Conservation (phyloP, 1,284 basidiomycete genomes). For the Pseudozyma pruni region DNA sequence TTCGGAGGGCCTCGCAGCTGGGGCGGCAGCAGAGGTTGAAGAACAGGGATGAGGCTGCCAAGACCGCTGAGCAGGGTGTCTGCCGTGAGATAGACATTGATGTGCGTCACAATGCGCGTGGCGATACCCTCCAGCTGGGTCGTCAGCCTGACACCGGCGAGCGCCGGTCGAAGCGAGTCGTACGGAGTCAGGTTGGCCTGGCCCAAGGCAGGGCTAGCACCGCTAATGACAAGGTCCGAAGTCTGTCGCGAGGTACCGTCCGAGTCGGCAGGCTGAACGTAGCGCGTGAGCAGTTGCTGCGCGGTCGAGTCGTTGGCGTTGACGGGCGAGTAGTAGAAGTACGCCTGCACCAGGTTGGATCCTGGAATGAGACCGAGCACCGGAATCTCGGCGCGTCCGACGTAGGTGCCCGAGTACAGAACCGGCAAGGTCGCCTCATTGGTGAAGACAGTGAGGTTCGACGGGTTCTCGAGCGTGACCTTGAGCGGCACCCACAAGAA, state of each 20-base stretch:
- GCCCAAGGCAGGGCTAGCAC: constrained; percentile 21
- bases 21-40: constrained; percentile 7
- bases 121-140: constrained; percentile 72
- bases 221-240: constrained; percentile 35
- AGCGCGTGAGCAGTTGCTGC: constrained; percentile 68
- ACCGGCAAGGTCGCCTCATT: constrained; percentile 75
- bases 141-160: constrained; percentile 73
- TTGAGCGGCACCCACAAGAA: constrained; percentile 42
- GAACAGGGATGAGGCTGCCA: constrained; percentile 18
- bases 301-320: constrained; percentile 77
- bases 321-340: constrained; percentile 77
- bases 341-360: constrained; percentile 72
- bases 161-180: constrained; percentile 73
- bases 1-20: too few species aligned
- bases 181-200: constrained; percentile 73
- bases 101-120: constrained; percentile 45
- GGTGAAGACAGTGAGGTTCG: constrained; percentile 75
- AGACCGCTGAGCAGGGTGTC: constrained; percentile 35
- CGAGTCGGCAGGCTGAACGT: constrained; percentile 53
- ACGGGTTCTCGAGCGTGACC: constrained; percentile 53
- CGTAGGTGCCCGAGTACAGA: constrained; percentile 72
- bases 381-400: constrained; percentile 69
- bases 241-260: constrained; percentile 22
- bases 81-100: constrained; percentile 50
- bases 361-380: constrained; percentile 73